phyloP scores from a whole-genome alignment of 192 early-diverging fungal species.

The Pilaira anomala region DNA sequence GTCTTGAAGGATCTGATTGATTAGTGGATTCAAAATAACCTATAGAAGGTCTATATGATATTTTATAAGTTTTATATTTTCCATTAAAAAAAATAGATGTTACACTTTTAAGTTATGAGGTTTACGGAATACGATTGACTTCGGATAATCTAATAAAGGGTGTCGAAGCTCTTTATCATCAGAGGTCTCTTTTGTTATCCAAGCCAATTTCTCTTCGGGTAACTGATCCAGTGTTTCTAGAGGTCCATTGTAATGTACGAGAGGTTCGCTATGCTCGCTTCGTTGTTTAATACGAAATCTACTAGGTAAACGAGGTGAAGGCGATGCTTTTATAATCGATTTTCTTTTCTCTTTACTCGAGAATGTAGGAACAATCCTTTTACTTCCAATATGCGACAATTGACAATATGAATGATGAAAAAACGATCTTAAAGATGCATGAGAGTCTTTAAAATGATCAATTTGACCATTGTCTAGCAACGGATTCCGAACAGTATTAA shows the following conservation, averaged over 20 bases:
- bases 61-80: too few relatives aligned
- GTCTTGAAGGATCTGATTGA: not conserved
- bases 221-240: slow-evolving; percentile 27
- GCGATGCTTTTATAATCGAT: too few relatives aligned
- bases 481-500: too few relatives aligned
- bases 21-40: not conserved
- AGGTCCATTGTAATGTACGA: slow-evolving; percentile 29
- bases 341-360: too few relatives aligned
- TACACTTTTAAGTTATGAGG: slow-evolving; percentile 3
- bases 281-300: too few relatives aligned
- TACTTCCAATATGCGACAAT: too few relatives aligned
- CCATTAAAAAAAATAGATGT: not conserved
- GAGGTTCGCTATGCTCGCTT: slow-evolving; percentile 4
- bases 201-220: slow-evolving; percentile 21
- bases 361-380: too few relatives aligned
- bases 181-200: slow-evolving; percentile 16
- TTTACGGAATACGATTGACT: slow-evolving; percentile 27
- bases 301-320: too few relatives aligned
- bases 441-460: too few relatives aligned
- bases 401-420: too few relatives aligned
- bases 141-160: not conserved
- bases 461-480: too few relatives aligned
- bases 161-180: slow-evolving; percentile 16
- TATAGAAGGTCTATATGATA: not conserved
- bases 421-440: too few relatives aligned